Evolutionary conservation across 192 early-diverging fungal species (phyloP).

Genomic region (Backusella sp.): DNA sequence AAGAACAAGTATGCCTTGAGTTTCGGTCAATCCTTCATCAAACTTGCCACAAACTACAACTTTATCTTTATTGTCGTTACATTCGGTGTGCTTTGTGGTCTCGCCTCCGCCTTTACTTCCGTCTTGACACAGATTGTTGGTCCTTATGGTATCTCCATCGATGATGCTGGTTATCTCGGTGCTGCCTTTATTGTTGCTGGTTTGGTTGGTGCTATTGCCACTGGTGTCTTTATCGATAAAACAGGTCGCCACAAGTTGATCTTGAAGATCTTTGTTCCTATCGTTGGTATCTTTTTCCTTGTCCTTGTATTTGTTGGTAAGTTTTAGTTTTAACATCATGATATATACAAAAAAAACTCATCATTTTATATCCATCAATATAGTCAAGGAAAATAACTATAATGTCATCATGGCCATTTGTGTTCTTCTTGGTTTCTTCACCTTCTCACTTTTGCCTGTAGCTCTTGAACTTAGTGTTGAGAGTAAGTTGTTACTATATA

Average conservation of each 20-base stretch:
- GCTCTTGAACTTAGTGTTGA: conserved; percentile 38
- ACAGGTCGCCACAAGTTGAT: conserved; percentile 52
- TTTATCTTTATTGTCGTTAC: conserved; percentile 46
- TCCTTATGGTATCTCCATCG: conserved; percentile 42
- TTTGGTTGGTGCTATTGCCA: conserved; percentile 49
- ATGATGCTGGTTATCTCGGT: conserved; percentile 55
- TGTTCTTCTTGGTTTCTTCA: conserved; percentile 31
- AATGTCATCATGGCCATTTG: conserved; percentile 21
- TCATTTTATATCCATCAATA: not conserved
- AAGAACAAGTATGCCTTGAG: conserved; percentile 27
- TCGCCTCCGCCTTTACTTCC: conserved; percentile 47
- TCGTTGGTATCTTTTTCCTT: conserved; percentile 44
- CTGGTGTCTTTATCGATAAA: conserved; percentile 50
- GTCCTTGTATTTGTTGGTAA: conserved; percentile 45
- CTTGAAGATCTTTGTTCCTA: conserved; percentile 43
- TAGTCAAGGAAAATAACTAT: conserved; percentile 41
- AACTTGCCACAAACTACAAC: conserved; percentile 40
- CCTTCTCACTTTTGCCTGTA: conserved; percentile 32
- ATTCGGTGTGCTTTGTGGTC: conserved; percentile 47
- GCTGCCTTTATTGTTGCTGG: conserved; percentile 56
- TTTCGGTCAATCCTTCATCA: conserved; percentile 37
- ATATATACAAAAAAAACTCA: not conserved
- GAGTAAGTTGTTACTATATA: conserved; percentile 22
- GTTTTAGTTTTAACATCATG: not conserved
- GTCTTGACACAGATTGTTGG: conserved; percentile 42